Percentiles rank a stretch among this genome's conserved stretches.
Evolutionary conservation across 129 eudicot species (phyloP).

Genomic region (Saposhnikovia divaricata): DNA sequence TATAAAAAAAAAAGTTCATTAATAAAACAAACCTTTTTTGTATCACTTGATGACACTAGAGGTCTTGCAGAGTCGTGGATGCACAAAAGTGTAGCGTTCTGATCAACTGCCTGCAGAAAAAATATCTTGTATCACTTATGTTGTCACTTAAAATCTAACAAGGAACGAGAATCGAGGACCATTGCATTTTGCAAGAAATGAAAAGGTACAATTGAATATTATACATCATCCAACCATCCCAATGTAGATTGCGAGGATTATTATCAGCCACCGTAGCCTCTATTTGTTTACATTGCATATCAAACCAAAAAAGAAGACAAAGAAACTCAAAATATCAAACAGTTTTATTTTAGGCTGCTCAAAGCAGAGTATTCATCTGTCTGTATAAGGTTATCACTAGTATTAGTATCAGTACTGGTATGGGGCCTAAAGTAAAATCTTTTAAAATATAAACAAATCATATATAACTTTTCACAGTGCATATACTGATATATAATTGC

Average conservation of each 20-base stretch:
- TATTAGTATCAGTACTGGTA: not conserved
- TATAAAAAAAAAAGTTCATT: not conserved
- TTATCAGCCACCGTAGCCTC: not conserved
- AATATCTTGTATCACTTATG: conserved; percentile 12
- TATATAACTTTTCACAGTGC: not conserved
- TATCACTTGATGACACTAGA: conserved; percentile 58
- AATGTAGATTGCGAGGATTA: not conserved
- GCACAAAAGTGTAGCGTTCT: conserved; percentile 70
- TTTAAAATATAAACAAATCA: not conserved
- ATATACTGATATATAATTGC: not conserved
- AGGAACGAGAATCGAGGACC: not conserved
- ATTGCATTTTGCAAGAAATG: not conserved
- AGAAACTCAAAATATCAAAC: not conserved
- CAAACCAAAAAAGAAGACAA: not conserved
- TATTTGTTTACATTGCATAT: not conserved
- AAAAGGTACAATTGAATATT: not conserved
- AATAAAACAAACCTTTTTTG: conserved; percentile 54
- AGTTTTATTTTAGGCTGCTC: not conserved
- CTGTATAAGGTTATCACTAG: not conserved
- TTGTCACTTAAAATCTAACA: not conserved
- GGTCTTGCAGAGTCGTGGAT: conserved; percentile 99
- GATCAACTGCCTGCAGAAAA: conserved; percentile 52
- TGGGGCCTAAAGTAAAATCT: not conserved
- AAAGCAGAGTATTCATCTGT: not conserved
- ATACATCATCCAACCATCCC: not conserved